Percentiles rank a stretch among this genome's conserved stretches.
phyloP scores from a whole-genome alignment of 495 filamentous ascomycete genomes.

The Annulohypoxylon bovei region DNA sequence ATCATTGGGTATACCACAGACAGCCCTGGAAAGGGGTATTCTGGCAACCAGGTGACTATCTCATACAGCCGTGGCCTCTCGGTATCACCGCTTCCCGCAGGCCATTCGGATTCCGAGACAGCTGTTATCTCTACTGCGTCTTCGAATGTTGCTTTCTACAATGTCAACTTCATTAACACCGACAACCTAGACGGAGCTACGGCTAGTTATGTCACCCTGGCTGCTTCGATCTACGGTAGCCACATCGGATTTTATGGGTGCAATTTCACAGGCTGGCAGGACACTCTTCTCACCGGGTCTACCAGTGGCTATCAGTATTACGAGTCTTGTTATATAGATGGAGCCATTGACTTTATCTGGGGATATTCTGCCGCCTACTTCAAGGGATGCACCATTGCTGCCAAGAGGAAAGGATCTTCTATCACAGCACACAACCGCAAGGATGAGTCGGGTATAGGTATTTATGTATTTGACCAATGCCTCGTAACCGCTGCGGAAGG shows the following conservation, averaged over 20 bases:
- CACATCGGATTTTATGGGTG: slow-evolving; percentile 13
- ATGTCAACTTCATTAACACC: slow-evolving; percentile 10
- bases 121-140: slow-evolving; percentile 6
- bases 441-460: background rate
- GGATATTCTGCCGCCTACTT: slow-evolving; percentile 4
- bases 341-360: slow-evolving; percentile 11
- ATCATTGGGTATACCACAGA: background rate
- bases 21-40: slow-evolving; percentile 8
- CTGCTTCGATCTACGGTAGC: background rate
- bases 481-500: slow-evolving; percentile 3
- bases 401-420: background rate
- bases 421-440: slow-evolving; percentile 9
- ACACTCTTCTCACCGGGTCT: slow-evolving; percentile 7
- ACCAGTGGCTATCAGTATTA: slow-evolving; percentile 5
- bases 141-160: slow-evolving; percentile 5
- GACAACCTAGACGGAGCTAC: slow-evolving; percentile 1
- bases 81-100: background rate
- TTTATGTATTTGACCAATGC: slow-evolving; percentile 12
- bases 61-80: slow-evolving; percentile 6
- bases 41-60: background rate
- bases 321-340: slow-evolving; percentile 9
- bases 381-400: slow-evolving; percentile 6
- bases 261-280: slow-evolving; percentile 5
- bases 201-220: background rate
- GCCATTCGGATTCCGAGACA: slow-evolving; percentile 4